A percentile compares a stretch with the other conserved stretches of the same genome.
Conservation (phyloP, 148 eudicot species). For the Camellia japonica region DNA sequence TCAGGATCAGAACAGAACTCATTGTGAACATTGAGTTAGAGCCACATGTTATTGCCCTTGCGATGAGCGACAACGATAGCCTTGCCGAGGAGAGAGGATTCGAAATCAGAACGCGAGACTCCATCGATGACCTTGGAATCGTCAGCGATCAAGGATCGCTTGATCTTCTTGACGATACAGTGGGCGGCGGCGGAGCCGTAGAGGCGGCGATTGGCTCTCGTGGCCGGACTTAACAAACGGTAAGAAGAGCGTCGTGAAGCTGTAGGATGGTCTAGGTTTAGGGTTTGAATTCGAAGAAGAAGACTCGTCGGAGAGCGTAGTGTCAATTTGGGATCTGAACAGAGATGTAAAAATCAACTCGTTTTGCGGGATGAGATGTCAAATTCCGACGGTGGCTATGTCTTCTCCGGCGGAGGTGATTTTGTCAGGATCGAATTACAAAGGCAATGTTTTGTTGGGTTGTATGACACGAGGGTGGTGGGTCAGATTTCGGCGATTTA, state of each 20-base stretch:
- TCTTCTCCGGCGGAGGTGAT: conserved; percentile 28
- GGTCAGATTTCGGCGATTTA: conserved; percentile 18
- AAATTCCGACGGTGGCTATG: conserved; percentile 27
- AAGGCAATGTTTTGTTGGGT: conserved; percentile 37
- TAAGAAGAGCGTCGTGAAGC: conserved; percentile 55
- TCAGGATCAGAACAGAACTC: no score
- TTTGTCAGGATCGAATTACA: conserved; percentile 14
- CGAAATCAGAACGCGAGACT: conserved; percentile 60
- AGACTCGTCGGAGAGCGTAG: conserved; percentile 15
- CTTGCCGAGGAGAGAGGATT: conserved; percentile 61
- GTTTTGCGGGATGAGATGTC: conserved; percentile 14
- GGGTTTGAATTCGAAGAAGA: conserved; percentile 34
- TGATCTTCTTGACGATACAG: conserved; percentile 75
- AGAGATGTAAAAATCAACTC: conserved; percentile 19
- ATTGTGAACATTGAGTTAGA: conserved; percentile 49
- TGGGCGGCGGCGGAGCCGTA: conserved; percentile 21
- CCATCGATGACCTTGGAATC: conserved; percentile 79
- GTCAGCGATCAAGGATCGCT: conserved; percentile 53
- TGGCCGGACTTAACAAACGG: conserved; percentile 52
- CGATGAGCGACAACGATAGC: conserved; percentile 79
- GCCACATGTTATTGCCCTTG: conserved; percentile 95
- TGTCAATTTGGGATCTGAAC: conserved; percentile 41
- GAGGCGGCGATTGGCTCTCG: conserved; percentile 26
- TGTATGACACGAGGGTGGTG: conserved; percentile 37
- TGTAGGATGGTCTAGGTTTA: conserved; percentile 60